These are phyloP conservation scores for Cladophialophora psammophila DNA, from an alignment of 2,329 filamentous ascomycete genomes.

Conservation along the genomic window DNA sequence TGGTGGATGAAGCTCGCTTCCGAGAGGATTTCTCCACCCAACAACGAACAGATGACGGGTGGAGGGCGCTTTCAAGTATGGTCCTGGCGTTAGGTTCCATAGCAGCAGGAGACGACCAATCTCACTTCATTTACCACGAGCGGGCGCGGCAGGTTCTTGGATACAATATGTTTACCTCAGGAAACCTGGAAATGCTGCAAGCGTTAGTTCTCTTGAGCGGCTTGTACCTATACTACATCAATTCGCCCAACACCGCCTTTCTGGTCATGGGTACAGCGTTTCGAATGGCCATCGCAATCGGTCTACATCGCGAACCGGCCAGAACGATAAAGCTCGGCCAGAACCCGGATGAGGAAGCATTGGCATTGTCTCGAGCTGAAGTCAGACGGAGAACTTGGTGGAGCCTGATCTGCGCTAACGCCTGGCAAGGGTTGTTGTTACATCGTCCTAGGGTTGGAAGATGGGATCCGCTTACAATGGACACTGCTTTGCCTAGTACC, in stretches of 20 bases:
- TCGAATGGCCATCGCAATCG: slow-evolving; percentile 49
- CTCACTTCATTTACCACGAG: slow-evolving; percentile 73
- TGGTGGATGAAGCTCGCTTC: slow-evolving; percentile 75
- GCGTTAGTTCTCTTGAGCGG: slow-evolving; percentile 36
- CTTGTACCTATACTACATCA: slow-evolving; percentile 35
- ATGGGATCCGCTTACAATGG: slow-evolving; percentile 27
- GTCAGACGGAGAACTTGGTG: slow-evolving; percentile 23
- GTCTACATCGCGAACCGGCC: slow-evolving; percentile 42
- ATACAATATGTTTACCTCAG: slow-evolving; percentile 31
- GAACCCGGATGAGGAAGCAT: background rate
- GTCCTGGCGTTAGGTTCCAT: slow-evolving; percentile 78
- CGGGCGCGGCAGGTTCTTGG: slow-evolving; percentile 52
- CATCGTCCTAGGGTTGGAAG: slow-evolving; percentile 14
- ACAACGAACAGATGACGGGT: slow-evolving; percentile 70
- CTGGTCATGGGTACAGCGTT: slow-evolving; percentile 46
- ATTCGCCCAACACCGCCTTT: slow-evolving; percentile 37
- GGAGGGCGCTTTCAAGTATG: slow-evolving; percentile 76
- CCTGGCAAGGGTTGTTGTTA: slow-evolving; percentile 21
- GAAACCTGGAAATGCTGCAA: slow-evolving; percentile 35
- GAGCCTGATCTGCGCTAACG: slow-evolving; percentile 19
- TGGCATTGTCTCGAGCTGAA: slow-evolving; percentile 17
- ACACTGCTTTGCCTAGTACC: slow-evolving; percentile 10
- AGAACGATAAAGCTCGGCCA: slow-evolving; percentile 2
- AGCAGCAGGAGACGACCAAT: slow-evolving; percentile 67
- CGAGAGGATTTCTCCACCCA: slow-evolving; percentile 68